Evolutionary conservation across 495 filamentous ascomycete genomes (phyloP), one percentile per base, ranked within the genome.

Genomic region (Aspergillus diversus): DNA sequence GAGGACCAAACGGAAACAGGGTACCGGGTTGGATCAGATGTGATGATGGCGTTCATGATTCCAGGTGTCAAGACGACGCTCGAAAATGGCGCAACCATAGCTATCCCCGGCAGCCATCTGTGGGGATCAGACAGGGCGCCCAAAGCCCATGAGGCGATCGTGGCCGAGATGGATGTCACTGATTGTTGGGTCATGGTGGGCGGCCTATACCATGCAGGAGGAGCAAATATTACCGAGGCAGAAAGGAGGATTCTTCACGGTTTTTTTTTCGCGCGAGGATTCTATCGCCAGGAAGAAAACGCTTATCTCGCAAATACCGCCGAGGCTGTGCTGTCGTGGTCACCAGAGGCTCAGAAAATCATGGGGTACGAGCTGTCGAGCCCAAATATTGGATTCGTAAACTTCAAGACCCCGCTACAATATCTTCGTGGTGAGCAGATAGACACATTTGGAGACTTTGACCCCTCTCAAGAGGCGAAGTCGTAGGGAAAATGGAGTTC

Each of bases 61-160:
- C 70, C 74, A 8, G 75, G 69, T 6, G 69, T 72, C n/a, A 46
- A 72, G 55, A 75, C 71, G 15, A 70, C 64, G 2, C 54, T 65
- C 16, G 72, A 65, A 8, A 78, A 78, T 27, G 74, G 75, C 2
- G 75, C 75, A 1, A 78, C 75, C 13, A 21, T 59, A 2, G 62
- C 62, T 32, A 60, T 64, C 51, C 62, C 62, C n/a, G 63, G 66
- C 27, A 65, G 63, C 16, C 66, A 69, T 57, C 51, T 69, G 9
- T 69, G 66, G 66, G 56, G 57, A n/a, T 53, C 59, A 27, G 66
- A 69, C 32, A 62, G 56, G 5, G 59, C 55, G 8, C 66, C 66
- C 13, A 59, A 52, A 35, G 13, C 52, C 16, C 42, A 59, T 15
- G 66, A 69, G 52, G 59, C 66, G 1, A 31, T 56, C 3, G 55